Evolutionary conservation across 1,284 basidiomycete genomes (phyloP).

Genomic region (Moesziomyces sp.): DNA sequence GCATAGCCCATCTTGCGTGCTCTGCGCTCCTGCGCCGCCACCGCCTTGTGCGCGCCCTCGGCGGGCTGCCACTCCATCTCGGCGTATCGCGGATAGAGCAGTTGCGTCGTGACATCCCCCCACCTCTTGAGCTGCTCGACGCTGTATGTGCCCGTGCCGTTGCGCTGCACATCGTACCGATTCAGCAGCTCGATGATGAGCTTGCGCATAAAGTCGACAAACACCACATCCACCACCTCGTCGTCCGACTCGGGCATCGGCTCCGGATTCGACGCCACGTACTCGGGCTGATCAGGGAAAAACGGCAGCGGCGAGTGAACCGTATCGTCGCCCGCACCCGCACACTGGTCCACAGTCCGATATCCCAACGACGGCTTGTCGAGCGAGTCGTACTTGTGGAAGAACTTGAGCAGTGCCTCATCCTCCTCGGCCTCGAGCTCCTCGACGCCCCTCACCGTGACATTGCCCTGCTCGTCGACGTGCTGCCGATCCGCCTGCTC

Average conservation of each 20-base stretch:
- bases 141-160: constrained; percentile 33
- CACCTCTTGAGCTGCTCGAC: constrained; percentile 46
- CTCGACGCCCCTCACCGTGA: constrained; percentile 20
- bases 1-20: constrained; percentile 46
- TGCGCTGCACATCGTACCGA: constrained; percentile 33
- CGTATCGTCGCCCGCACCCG: constrained; percentile 61
- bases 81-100: constrained; percentile 59
- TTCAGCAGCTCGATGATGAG: constrained; percentile 43
- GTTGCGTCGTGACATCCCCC: constrained; percentile 61
- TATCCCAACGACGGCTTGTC: constrained; percentile 60
- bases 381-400: constrained; percentile 41
- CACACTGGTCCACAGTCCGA: constrained; percentile 61
- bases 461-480: constrained; percentile 14
- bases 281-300: constrained; percentile 57
- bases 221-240: constrained; percentile 51
- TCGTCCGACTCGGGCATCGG: constrained; percentile 33
- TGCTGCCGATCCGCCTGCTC: constrained; percentile 21
- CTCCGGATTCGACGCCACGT: constrained; percentile 55
- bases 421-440: constrained; percentile 50
- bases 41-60: constrained; percentile 27
- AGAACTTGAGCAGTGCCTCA: constrained; percentile 32
- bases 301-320: constrained; percentile 54
- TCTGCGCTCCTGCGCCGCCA: constrained; percentile 24
- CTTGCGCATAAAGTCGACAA: constrained; percentile 43
- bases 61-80: constrained; percentile 49